These are phyloP conservation scores for Annona squamosa DNA, from an alignment of 164 flowering plant species.

Conservation along the genomic window DNA sequence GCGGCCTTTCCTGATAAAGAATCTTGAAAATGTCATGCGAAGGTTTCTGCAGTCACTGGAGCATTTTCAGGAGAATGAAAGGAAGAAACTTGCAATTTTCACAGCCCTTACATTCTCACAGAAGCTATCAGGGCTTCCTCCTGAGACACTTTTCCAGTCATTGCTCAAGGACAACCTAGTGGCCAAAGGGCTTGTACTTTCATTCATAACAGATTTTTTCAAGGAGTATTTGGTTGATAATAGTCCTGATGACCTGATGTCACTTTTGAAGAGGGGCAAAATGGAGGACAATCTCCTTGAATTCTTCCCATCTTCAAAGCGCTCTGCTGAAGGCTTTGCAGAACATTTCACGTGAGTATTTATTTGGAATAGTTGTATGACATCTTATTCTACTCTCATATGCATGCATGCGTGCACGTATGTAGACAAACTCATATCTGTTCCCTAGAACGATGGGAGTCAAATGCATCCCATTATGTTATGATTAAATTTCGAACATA, in stretches of 20 bases:
- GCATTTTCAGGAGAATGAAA: conserved; percentile 93
- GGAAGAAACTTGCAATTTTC: conserved; percentile 91
- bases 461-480: too few relatives aligned
- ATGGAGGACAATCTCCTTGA: conserved; percentile 89
- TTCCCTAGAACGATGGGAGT: too few relatives aligned
- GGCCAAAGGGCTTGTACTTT: conserved; percentile 88
- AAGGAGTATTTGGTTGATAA: conserved; percentile 92
- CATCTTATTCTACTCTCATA: too few relatives aligned
- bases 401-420: too few relatives aligned
- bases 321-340: conserved; percentile 74
- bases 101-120: conserved; percentile 97
- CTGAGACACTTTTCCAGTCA: conserved; percentile 96
- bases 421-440: too few relatives aligned
- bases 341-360: conserved; percentile 89
- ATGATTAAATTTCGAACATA: too few relatives aligned
- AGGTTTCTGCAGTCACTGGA: conserved; percentile 92
- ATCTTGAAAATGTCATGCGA: conserved; percentile 97
- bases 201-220: conserved; percentile 88
- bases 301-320: conserved; percentile 79
- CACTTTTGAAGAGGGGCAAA: conserved; percentile 85
- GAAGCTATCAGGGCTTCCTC: conserved; percentile 94
- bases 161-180: conserved; percentile 94
- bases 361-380: not conserved
- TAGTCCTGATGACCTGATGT: conserved; percentile 84
- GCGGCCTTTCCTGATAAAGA: conserved; percentile 90